Evolutionary conservation across 176 grass and related monocot species (phyloP).

Genomic region (Carex littledalei): DNA sequence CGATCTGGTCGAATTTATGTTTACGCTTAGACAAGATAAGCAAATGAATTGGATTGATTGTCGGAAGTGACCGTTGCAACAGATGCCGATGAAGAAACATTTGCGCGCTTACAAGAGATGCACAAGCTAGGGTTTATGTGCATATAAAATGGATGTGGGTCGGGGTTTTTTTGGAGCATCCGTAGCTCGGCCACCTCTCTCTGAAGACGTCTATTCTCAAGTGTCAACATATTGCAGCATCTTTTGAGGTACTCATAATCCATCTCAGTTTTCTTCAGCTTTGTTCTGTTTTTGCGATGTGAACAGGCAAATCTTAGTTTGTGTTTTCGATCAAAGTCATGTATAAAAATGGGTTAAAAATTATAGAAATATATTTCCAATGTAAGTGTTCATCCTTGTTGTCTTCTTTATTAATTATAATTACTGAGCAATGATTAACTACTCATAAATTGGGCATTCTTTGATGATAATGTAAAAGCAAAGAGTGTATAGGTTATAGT

Average conservation of each 20-base stretch:
- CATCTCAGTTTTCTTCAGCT: constrained; percentile 45
- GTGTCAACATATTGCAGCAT: constrained; percentile 34
- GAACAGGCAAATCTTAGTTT: neutral
- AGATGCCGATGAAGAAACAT: neutral
- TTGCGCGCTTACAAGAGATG: neutral
- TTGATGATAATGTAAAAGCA: too few species aligned
- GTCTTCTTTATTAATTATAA: too few species aligned
- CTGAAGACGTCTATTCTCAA: constrained; percentile 39
- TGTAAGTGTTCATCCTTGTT: too few species aligned
- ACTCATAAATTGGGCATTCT: too few species aligned
- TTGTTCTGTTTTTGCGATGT: constrained; percentile 23
- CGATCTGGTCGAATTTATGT: neutral
- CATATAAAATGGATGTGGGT: constrained; percentile 1
- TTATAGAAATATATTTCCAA: neutral
- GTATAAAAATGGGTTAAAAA: neutral
- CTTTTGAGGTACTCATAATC: constrained; percentile 44
- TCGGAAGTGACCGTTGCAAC: neutral
- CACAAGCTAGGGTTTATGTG: neutral
- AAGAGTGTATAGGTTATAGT: neutral
- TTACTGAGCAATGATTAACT: too few species aligned
- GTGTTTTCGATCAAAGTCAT: neutral
- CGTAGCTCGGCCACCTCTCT: constrained; percentile 42
- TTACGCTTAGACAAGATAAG: neutral
- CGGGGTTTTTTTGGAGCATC: neutral
- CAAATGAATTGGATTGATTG: neutral